Conservation (phyloP, 768 basidiomycete species). For the Coprinopsis sp. region DNA sequence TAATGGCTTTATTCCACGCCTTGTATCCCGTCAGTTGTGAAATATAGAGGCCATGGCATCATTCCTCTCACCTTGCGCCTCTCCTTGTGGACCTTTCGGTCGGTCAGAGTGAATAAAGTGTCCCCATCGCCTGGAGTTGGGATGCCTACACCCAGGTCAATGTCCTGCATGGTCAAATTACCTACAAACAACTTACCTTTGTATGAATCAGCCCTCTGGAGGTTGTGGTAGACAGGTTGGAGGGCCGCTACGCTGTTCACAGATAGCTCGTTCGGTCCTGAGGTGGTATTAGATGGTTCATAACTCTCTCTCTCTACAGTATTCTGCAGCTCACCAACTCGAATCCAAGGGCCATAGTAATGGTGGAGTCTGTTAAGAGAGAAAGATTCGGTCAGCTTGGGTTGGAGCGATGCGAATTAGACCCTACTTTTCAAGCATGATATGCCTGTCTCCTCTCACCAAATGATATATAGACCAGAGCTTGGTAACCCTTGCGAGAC, state of each 20-base stretch:
- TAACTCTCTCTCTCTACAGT: not conserved
- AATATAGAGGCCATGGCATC: not conserved
- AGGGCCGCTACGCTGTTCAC: slow-evolving; percentile 20
- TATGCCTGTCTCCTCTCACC: slow-evolving; percentile 15
- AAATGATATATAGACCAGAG: slow-evolving; percentile 22
- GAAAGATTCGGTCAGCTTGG: not conserved
- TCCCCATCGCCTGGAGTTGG: slow-evolving; percentile 14
- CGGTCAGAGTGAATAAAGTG: slow-evolving; percentile 16
- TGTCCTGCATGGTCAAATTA: no score
- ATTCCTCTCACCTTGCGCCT: not conserved
- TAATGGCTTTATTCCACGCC: slow-evolving; percentile 28
- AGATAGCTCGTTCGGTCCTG: slow-evolving; percentile 36
- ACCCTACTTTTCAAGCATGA: slow-evolving; percentile 10
- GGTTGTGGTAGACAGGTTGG: slow-evolving; percentile 20
- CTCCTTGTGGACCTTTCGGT: slow-evolving; percentile 12
- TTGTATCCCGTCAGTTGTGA: slow-evolving; percentile 8
- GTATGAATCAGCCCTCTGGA: not conserved
- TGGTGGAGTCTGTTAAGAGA: slow-evolving; percentile 20
- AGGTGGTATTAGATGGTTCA: not conserved
- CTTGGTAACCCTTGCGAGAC: slow-evolving; percentile 26
- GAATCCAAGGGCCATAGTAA: slow-evolving; percentile 27
- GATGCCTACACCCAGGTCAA: not conserved
- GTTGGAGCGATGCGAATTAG: not conserved
- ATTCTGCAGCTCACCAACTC: slow-evolving; percentile 25
- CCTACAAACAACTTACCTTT: not conserved